Evolutionary conservation across 129 eudicot species (phyloP), one percentile per base, ranked within the genome.

Genomic region (Flaveria sonorensis): DNA sequence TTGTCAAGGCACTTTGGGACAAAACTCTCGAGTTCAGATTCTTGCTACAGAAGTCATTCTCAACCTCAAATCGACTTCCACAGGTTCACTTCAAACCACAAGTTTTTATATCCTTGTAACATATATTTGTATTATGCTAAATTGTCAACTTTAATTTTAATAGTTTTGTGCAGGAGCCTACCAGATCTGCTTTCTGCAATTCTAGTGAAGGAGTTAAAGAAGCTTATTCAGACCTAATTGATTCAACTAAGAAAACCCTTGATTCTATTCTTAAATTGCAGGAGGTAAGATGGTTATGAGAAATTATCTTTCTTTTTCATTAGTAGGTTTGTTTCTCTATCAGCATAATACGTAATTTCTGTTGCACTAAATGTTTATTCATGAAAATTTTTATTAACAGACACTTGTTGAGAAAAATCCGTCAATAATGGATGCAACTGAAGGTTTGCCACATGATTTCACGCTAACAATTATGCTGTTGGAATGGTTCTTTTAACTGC

Each of bases 1-100:
- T 45, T 45, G 13, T 45, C 14, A 45, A 45, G 50, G 50, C 50
- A 0, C 50, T 45, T 45, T 45, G 50, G 50, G 97, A 88, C 82
- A 93, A 87, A 87, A 83, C 87, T 46, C 97, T 93, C 13, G 97
- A 93, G 83, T 68, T 90, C 68, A 88, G 98, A 83, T 85, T 90
- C 84, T 81, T 88, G 86, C 83, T 93, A 70, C 97, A 93, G 73
- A 93, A 90, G 72, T 65, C 89, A 28, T 93, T 85, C 42, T 70
- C 50, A 45, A 45, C 50, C 50, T 87, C 91, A 26, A 93, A 90
- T 78, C 85, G 91, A 85, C 90, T 93, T 78, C 98, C 98, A 62
- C 92, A 90, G 96, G 97, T 93, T 70, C 18, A 30, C 13, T 77
- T 51, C 7, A 51, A 51, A 15, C 16, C 57, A 16, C 21, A 51